Evolutionary conservation across 2,329 filamentous ascomycete species (phyloP).

Genomic region (Ramularia endophylla): DNA sequence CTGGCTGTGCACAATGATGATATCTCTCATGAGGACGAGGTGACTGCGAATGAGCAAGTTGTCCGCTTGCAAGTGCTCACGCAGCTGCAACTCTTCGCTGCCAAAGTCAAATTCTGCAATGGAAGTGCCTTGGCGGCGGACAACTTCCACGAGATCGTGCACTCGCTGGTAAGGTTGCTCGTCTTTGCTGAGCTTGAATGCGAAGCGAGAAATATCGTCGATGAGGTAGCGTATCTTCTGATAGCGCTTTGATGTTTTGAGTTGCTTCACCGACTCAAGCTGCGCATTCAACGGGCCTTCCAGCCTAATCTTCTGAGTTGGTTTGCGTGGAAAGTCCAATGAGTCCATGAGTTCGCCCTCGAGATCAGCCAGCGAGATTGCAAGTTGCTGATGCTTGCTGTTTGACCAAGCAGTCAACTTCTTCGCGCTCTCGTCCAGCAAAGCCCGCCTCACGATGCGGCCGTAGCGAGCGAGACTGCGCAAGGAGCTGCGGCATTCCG

Average conservation of each 20-base stretch:
- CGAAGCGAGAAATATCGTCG: slow-evolving; percentile 21
- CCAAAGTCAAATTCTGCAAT: slow-evolving; percentile 17
- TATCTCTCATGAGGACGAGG: slow-evolving; percentile 42
- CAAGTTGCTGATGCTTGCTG: slow-evolving; percentile 36
- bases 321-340: neutral
- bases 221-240: slow-evolving; percentile 9
- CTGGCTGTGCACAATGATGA: slow-evolving; percentile 26
- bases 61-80: slow-evolving; percentile 36
- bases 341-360: slow-evolving; percentile 10
- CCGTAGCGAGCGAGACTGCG: slow-evolving; percentile 56
- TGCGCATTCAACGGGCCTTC: slow-evolving; percentile 1
- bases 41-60: slow-evolving; percentile 47
- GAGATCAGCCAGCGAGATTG: slow-evolving; percentile 26
- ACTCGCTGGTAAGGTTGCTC: slow-evolving; percentile 49
- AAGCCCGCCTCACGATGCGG: slow-evolving; percentile 53
- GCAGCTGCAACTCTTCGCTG: slow-evolving; percentile 25
- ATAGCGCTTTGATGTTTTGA: slow-evolving; percentile 5
- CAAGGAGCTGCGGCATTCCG: slow-evolving; percentile 55
- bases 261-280: slow-evolving; percentile 1
- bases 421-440: slow-evolving; percentile 59
- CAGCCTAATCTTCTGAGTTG: slow-evolving; percentile 1
- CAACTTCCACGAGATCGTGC: slow-evolving; percentile 40
- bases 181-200: slow-evolving; percentile 33
- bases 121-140: slow-evolving; percentile 25
- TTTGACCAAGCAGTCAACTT: slow-evolving; percentile 56